Evolutionary conservation across 495 filamentous ascomycete genomes (phyloP), one percentile per base, ranked within the genome.

Genomic region (Penicillium bovifimosum): DNA sequence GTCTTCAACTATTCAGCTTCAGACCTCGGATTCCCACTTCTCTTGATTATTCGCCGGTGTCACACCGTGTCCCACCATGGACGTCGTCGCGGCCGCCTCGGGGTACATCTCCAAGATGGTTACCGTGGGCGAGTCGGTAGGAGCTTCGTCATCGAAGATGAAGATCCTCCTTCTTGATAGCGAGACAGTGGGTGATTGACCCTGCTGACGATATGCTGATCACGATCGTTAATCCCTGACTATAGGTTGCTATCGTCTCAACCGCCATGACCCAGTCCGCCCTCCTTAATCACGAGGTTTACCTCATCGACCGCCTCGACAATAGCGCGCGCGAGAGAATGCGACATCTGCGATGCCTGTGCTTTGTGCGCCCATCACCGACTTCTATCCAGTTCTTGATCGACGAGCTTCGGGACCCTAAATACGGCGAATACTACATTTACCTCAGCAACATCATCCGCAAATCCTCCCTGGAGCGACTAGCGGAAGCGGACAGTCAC

Each of bases 51-150:
- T 8, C 28, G 9, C 13, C 24, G 50, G 59, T 59, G 59, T 45
- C 35, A 31, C 52, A n/a, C n/a, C n/a, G n/a, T n/a, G n/a, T 24
- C 38, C 43, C 61, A 68, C 16, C 55, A 98, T 98, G 95, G 95
- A 98, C 68, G 82, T 96, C 62, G 87, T 95, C 51, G 84, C 90
- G 61, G 88, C 91, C 47, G 86, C 95, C 66, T 87, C 90, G 57
- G 87, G 90, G 72, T 98, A 97, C 79, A 86, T 98, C 77, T 86
- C 88, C 66, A 96, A 92, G 83, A 96, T 98, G 86, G 84, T 96
- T 67, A 86, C 89, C 39, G 83, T 84, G 56, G 92, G 92, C 66
- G 90, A 95, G 68, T 75, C 83, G 11, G 70, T 80, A 36, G 83
- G 84, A 41, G 77, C 81, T 38, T 80, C 88, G 36, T 86, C 90